Evolutionary conservation across 2,329 filamentous ascomycete genomes (phyloP).

Genomic region (Didymella glomerata): DNA sequence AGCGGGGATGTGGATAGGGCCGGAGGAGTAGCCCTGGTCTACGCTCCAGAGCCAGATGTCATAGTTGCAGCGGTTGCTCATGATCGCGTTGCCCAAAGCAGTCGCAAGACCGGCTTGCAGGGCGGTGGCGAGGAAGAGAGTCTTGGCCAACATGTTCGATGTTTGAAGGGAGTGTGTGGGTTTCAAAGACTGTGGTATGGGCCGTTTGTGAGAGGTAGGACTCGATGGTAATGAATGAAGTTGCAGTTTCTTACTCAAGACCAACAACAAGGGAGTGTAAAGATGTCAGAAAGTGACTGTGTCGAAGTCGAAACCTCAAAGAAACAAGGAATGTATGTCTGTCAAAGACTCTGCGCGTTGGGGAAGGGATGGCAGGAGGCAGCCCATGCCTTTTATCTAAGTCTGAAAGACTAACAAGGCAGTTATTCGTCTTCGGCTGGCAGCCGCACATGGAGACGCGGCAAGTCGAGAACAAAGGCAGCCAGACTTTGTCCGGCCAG

Average conservation of each 20-base stretch:
- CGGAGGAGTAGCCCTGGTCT: slow-evolving; percentile 19
- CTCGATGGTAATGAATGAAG: slow-evolving; percentile 2
- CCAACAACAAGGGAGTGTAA: background rate
- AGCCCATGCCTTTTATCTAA: slow-evolving; percentile 5
- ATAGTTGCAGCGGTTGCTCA: slow-evolving; percentile 38
- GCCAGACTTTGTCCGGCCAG: slow-evolving; percentile 12
- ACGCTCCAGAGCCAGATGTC: slow-evolving; percentile 41
- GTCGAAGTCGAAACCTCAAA: slow-evolving; percentile 1
- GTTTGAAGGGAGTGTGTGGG: slow-evolving; percentile 2
- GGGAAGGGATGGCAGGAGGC: background rate
- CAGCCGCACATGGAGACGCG: background rate
- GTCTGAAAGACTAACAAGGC: slow-evolving; percentile 2
- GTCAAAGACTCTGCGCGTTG: background rate
- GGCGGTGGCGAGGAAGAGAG: slow-evolving; percentile 25
- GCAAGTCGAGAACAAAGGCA: slow-evolving; percentile 11
- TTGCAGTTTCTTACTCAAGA: background rate
- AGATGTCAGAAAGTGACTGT: background rate
- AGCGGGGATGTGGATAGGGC: slow-evolving; percentile 28
- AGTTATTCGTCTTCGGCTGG: background rate
- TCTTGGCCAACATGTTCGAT: slow-evolving; percentile 32
- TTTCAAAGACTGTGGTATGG: background rate
- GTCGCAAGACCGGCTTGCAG: slow-evolving; percentile 30
- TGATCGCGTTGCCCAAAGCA: slow-evolving; percentile 34
- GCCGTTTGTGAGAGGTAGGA: background rate
- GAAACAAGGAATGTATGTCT: slow-evolving; percentile 3